Evolutionary conservation across 257 asterid genomes (phyloP), one percentile per base, ranked within the genome.

Genomic region (Nicotiana undulata): DNA sequence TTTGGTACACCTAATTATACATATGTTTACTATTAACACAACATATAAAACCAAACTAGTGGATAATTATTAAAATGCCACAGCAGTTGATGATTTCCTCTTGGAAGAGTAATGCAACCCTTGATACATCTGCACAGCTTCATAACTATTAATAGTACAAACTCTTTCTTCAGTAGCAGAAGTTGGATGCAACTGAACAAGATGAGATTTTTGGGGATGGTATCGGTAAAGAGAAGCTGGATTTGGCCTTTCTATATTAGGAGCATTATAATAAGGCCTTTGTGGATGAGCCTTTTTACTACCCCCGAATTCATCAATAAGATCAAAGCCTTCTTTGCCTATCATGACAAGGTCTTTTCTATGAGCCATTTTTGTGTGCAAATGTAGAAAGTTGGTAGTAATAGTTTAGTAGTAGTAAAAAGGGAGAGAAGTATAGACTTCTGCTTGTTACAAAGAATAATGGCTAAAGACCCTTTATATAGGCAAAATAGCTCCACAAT

Each of bases 401-500:
- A 6, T 37, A 37, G 10, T 37, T 1, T 37, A 6, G 46, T 37
- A 37, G 3, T 68, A 12, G 58, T 6, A 44, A 20, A 70, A 32
- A 31, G 34, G 34, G 5, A 10, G 55, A 68, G 55, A 37, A 37
- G 56, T 0, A 68, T 31, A 31, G 6, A 31, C 0, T 68, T 67
- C 55, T n/a, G 32, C 11, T n/a, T 67, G 76, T 37, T 37, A 10
- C 15, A 0, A 56, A 56, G 15, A 10, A 37, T 37, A 11, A 18
- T 66, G 32, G 12, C 72, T 5, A 51, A 2, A n/a, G 0, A 0
- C 64, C 79, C 87, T 67, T 81, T 84, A 51, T 77, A 81, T 84
- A 81, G 87, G 7, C 0, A 9, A 31, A 9, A 31, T 53, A 53
- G 65, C 24, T 58, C 0, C 37, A 31, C 34, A 32, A 63, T 53